Conservation (phyloP, 305 asterid species). For the Lippia alba region DNA sequence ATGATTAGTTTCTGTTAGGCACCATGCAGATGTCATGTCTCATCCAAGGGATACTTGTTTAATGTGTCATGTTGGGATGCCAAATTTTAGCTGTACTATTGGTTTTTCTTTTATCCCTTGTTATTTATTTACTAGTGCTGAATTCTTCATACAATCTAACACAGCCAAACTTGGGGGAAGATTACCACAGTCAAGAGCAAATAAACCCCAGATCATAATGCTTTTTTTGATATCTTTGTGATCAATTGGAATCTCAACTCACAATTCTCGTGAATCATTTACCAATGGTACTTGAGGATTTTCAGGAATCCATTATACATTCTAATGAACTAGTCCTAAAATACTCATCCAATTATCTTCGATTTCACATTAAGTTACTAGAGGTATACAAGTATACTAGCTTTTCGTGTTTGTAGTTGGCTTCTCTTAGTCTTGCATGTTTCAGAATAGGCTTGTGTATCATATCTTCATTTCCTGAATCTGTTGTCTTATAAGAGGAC, state of each 20-base stretch:
- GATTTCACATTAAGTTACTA: neutral
- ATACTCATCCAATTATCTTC: neutral
- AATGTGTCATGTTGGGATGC: neutral
- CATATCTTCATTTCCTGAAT: slow-evolving; percentile 4
- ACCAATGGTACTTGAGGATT: neutral
- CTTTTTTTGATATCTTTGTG: no score
- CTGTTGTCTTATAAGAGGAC: neutral
- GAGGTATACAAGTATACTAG: neutral
- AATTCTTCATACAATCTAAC: no score
- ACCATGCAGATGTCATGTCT: neutral
- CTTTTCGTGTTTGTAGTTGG: slow-evolving; percentile 5
- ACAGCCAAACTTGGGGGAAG: no score
- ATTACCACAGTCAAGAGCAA: no score
- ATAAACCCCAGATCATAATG: no score
- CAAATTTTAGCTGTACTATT: neutral
- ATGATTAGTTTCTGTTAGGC: neutral
- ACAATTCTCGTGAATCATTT: no score
- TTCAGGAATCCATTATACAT: neutral
- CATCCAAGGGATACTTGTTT: slow-evolving; percentile 5
- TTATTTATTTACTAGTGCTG: no score
- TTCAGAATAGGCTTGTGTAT: neutral
- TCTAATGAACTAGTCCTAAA: neutral
- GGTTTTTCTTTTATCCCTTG: no score
- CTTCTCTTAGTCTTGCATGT: slow-evolving; percentile 1
- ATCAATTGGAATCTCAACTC: no score